Evolutionary conservation across 176 grass and related monocot genomes (phyloP).

Genomic region (Avena eriantha): DNA sequence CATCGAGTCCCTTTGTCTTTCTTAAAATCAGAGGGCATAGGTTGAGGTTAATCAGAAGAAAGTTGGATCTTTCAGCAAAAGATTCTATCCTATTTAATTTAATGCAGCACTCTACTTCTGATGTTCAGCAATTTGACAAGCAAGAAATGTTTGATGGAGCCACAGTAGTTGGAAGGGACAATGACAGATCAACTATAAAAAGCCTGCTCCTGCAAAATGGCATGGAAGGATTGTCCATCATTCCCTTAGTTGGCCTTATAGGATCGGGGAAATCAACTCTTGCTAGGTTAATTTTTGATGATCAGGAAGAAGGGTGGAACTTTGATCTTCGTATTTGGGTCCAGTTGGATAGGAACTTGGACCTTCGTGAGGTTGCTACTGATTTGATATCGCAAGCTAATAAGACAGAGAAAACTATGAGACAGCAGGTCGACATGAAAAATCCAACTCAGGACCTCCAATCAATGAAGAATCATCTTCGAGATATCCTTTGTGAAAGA

Average conservation of each 20-base stretch:
- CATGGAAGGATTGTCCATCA: conserved; percentile 4
- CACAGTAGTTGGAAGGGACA: conserved; percentile 31
- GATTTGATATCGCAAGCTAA: conserved; percentile 24
- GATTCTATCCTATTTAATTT: conserved; percentile 15
- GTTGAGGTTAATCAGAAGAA: conserved; percentile 30
- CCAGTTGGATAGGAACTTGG: conserved; percentile 20
- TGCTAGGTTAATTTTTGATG: conserved; percentile 31
- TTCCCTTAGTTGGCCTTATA: conserved; percentile 46
- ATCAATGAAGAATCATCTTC: not conserved
- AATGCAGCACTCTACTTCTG: not conserved
- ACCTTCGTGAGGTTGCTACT: conserved; percentile 1
- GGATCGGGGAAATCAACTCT: conserved; percentile 51
- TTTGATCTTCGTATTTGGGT: conserved; percentile 46
- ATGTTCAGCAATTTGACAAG: not conserved
- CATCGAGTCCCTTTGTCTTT: no score
- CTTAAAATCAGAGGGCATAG: not conserved
- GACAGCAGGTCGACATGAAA: not conserved
- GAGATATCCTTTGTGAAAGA: not conserved
- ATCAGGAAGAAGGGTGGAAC: conserved; percentile 2
- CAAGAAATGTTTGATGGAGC: not conserved
- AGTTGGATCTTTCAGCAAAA: conserved; percentile 18
- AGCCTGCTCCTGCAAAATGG: conserved; percentile 11
- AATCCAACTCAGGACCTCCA: not conserved
- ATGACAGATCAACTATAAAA: conserved; percentile 33
- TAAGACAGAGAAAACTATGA: not conserved